Base-by-base conservation (phyloP, 2,329 filamentous ascomycete genomes). In the Apiospora sp. region DNA sequence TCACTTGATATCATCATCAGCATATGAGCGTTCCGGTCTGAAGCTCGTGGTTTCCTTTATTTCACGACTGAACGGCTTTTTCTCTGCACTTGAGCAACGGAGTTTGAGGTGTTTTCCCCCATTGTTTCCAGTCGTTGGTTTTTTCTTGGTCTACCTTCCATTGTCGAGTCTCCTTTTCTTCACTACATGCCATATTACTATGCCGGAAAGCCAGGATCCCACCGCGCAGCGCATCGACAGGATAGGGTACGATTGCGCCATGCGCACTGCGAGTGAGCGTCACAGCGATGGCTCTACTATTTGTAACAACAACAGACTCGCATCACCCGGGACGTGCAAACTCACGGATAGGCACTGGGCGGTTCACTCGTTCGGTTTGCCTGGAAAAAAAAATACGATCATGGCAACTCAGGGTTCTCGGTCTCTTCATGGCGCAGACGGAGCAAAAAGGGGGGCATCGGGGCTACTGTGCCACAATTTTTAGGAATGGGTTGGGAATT, bases 221-320 rank as follows among this genome's bases (percentile, higher is more conserved):
- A 78, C 73, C 73, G 75, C 75, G 75, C 76, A 77, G 77, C 75
- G 75, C 78, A 79, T 78, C 75, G 75, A 76, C 75, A 75, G 76
- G 74, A 76, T 75, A 75, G 72, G 78, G 49, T 73, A 73, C 76
- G 78, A 77, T 77, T 77, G 77, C 76, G 76, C 75, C 70, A 75
- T 69, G 78, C 75, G 76, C 75, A 75, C 75, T 75, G 76, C 76
- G 76, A 77, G 78, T 73, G 75, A 74, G 74, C 73, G 72, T 74
- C 74, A 71, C 72, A 27, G 72, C 70, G 71, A 72, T 73, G 75
- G 71, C 76, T 78, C 77, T 76, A 72, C 68, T 78, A 71, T 37
- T 24, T 77, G 77, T 76, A 78, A 68, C 73, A 76, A 68, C 73
- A 76, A 74, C 73, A 78, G 74, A 46, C 67, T 48, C 67, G 44